Percentiles rank a stretch among this genome's conserved stretches.
phyloP scores from a whole-genome alignment of 2,329 filamentous ascomycete species.

The Cadophora gregata region DNA sequence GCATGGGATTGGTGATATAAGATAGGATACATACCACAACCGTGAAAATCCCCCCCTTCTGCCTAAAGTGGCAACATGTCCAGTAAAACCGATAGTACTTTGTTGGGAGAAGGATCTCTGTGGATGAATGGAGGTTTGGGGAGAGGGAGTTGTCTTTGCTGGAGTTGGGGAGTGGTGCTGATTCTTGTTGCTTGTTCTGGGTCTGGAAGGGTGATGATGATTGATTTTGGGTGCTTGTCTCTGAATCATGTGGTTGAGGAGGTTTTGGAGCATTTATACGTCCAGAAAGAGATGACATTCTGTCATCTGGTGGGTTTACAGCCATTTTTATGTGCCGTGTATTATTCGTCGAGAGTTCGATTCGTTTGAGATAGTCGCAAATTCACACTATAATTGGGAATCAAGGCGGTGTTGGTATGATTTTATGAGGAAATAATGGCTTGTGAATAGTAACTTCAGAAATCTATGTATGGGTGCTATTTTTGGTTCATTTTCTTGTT shows the following conservation, averaged over 20 bases:
- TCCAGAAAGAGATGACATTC: neutral
- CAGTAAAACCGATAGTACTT: neutral
- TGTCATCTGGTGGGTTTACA: neutral
- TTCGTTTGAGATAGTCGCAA: neutral
- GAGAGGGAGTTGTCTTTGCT: neutral
- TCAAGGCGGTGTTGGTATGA: no score
- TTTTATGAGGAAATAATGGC: no score
- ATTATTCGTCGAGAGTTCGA: no score
- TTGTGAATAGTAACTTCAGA: no score
- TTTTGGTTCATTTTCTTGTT: neutral
- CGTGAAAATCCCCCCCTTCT: neutral
- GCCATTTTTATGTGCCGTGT: neutral
- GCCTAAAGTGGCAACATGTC: neutral
- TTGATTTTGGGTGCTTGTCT: neutral
- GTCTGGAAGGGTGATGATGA: neutral
- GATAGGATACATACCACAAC: neutral
- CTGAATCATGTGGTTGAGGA: no score
- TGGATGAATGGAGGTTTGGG: neutral
- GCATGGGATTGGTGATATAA: neutral
- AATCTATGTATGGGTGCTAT: neutral
- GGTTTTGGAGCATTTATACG: neutral
- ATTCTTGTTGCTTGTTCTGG: neutral
- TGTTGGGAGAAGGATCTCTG: neutral
- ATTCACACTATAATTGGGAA: no score
- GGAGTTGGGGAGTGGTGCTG: neutral